Percentiles rank a stretch among this genome's conserved stretches.
Evolutionary conservation across 306 rosid genomes (phyloP).

Genomic region (Cicer pinnatifidum): DNA sequence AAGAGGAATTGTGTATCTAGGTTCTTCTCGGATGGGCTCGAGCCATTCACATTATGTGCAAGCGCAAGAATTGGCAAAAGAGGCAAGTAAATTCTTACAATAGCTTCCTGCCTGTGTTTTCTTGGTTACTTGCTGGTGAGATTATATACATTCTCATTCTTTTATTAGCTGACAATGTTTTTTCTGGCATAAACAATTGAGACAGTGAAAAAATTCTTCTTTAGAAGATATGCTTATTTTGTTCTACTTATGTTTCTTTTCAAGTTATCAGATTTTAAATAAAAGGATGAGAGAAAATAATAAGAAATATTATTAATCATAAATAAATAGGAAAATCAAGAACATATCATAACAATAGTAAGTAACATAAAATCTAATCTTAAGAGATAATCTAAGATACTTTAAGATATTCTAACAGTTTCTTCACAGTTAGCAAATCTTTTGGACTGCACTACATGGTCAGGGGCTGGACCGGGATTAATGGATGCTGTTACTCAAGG

Average conservation of each 20-base stretch:
- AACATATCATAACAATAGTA: too few species aligned
- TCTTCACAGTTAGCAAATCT: conserved; percentile 70
- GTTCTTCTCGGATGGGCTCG: conserved; percentile 86
- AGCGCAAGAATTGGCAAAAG: conserved; percentile 67
- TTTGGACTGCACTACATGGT: conserved; percentile 88
- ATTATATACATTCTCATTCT: conserved; percentile 13
- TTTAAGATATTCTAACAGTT: neutral
- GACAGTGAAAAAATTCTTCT: conserved; percentile 12
- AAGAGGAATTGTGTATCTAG: conserved; percentile 84
- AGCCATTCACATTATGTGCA: conserved; percentile 74
- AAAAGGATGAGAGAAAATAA: too few species aligned
- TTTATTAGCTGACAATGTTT: neutral
- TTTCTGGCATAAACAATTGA: neutral
- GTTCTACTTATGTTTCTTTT: neutral
- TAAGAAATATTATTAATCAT: too few species aligned
- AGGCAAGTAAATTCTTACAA: conserved; percentile 58
- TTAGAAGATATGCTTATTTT: conserved; percentile 23
- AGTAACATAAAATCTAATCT: too few species aligned
- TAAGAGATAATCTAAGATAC: too few species aligned
- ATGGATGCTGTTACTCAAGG: conserved; percentile 96
- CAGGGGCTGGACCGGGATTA: conserved; percentile 91
- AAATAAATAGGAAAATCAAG: too few species aligned
- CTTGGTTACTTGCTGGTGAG: conserved; percentile 36
- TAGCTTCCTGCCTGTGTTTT: conserved; percentile 34
- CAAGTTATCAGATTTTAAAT: too few species aligned